Conservation (phyloP, 306 rosid genomes). For the Boehmeria nivea region DNA sequence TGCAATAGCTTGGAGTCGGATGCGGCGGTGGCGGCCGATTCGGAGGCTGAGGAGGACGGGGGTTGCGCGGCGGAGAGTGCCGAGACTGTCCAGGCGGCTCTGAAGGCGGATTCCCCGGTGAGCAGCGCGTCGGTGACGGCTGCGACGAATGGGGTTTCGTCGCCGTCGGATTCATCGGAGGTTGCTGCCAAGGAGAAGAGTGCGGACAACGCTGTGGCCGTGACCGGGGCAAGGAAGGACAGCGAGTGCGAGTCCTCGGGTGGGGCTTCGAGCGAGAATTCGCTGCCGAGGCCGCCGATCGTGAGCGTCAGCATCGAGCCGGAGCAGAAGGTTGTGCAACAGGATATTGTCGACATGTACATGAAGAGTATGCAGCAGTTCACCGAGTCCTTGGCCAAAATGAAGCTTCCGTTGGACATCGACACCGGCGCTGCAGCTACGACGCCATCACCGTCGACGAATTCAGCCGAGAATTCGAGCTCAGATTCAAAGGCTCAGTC, state of each 20-base stretch:
- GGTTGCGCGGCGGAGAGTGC: conserved; percentile 46
- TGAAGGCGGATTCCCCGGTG: conserved; percentile 58
- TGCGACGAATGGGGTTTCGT: conserved; percentile 49
- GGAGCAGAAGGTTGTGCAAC: conserved; percentile 75
- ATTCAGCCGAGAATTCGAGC: conserved; percentile 35
- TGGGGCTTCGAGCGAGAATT: conserved; percentile 30
- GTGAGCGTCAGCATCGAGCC: conserved; percentile 60
- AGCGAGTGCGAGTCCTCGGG: conserved; percentile 53
- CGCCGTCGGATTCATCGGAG: conserved; percentile 45
- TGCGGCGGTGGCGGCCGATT: conserved; percentile 20
- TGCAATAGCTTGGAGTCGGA: conserved; percentile 51
- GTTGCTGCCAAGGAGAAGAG: conserved; percentile 32
- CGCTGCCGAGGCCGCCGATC: conserved; percentile 29
- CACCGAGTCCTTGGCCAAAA: conserved; percentile 87
- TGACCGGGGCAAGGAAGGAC: conserved; percentile 47
- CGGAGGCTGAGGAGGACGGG: conserved; percentile 30
- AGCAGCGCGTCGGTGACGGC: conserved; percentile 48
- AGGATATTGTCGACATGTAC: conserved; percentile 92
- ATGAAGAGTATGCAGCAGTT: conserved; percentile 99
- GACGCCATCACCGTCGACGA: neutral
- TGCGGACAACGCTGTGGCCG: conserved; percentile 6
- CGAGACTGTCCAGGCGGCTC: conserved; percentile 42
- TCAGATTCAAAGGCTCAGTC: conserved; percentile 56
- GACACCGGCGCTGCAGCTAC: conserved; percentile 20
- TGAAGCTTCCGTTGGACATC: conserved; percentile 90